Percentiles rank a stretch among this genome's conserved stretches.
phyloP scores from a whole-genome alignment of 1,284 basidiomycete species.

The Vanrija pseudolonga region DNA sequence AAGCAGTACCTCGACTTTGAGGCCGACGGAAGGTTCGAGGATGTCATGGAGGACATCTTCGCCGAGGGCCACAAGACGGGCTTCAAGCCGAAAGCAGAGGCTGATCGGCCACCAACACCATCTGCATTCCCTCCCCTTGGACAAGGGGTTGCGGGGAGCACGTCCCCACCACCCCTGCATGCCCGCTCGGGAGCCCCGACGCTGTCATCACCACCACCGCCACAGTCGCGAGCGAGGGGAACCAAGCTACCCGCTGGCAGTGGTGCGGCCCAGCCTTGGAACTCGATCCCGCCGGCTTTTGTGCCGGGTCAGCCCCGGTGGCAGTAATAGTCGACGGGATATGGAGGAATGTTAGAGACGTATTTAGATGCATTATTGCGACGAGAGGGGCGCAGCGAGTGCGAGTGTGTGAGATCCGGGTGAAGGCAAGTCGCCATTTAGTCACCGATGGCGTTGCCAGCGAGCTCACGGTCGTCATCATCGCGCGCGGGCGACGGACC shows the following conservation, averaged over 20 bases:
- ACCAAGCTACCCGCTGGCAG: background rate
- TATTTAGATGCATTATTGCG: no score
- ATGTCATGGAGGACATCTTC: constrained; percentile 73
- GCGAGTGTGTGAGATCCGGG: no score
- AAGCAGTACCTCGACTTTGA: constrained; percentile 78
- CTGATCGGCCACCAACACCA: constrained; percentile 1
- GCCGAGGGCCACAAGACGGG: constrained; percentile 51
- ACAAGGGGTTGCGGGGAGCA: background rate
- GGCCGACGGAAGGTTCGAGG: constrained; percentile 72
- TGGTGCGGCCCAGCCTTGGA: background rate
- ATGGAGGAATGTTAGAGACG: background rate
- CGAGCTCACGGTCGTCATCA: no score
- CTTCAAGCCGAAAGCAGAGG: constrained; percentile 16
- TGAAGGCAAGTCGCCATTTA: no score
- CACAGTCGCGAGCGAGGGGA: background rate
- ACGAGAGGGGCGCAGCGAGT: no score
- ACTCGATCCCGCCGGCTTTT: background rate
- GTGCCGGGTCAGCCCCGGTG: background rate
- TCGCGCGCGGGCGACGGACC: no score
- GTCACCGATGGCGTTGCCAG: no score
- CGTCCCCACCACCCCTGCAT: background rate
- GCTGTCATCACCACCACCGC: background rate
- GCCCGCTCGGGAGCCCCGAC: background rate
- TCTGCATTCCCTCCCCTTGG: background rate
- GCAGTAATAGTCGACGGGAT: background rate